Evolutionary conservation across 257 asterid species (phyloP), one percentile per base, ranked within the genome.

Genomic region (Nicotiana paniculata): DNA sequence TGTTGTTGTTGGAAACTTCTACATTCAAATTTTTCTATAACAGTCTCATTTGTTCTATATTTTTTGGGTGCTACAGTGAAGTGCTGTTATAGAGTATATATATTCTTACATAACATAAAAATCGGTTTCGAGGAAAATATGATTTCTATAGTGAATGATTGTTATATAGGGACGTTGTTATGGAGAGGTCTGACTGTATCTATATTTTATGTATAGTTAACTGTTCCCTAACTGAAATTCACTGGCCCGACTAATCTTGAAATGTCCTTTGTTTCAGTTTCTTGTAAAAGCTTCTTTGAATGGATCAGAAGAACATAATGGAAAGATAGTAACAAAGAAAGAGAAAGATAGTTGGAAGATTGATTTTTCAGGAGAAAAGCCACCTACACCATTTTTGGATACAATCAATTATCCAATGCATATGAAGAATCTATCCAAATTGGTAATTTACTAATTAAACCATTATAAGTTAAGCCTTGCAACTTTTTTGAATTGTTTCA

Each of bases 361-460:
- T 16, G 94, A 91, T 85, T 93, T 86, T 79, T 84, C 91, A 0
- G 93, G 90, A 0, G 97, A 81, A 66, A 90, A 92, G 37, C 94
- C 91, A 18, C 58, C 87, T 3, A 92, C 98, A 4, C 98, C 97
- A 26, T 66, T 93, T 74, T 90, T 93, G 3, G 98, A 93, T 74
- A 91, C 97, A 1, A 54, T 93, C 82, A 91, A 91, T 79, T 91
- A 87, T 77, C 98, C 98, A 4, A 61, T 85, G 69, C 94, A 93
- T 46, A 89, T 92, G 98, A 93, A 93, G 86, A 93, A 92, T 79
- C 94, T 93, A 59, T 77, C 91, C 26, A 64, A 53, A 35, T 84
- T 81, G 87, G 98, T 93, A 87, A 21, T 32, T 9, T 43, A 30
- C 33, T 76, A 10, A n/a, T 30, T 24, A 51, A 62, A 26, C 4